Percentiles rank a stretch among this genome's conserved stretches.
phyloP scores from a whole-genome alignment of 225 moss, liverwort and hornwort species.

The Thuidium tamariscinum region DNA sequence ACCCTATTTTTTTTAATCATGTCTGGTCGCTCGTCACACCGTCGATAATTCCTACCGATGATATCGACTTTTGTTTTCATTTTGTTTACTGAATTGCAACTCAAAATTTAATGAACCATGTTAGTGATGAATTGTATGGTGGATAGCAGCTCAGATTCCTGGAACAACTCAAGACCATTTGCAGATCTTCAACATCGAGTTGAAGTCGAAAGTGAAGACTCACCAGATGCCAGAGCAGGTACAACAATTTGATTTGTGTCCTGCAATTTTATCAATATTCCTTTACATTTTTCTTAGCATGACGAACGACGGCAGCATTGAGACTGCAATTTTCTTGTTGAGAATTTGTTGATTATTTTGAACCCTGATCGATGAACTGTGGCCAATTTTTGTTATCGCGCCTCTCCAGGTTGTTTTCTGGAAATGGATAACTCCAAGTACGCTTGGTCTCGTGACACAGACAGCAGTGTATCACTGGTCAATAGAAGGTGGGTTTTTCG shows the following conservation, averaged over 20 bases:
- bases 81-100: not conserved
- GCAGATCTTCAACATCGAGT: slow-evolving; percentile 95
- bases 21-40: not conserved
- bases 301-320: not conserved
- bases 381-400: not conserved
- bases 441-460: slow-evolving; percentile 87
- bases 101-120: not conserved
- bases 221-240: slow-evolving; percentile 95
- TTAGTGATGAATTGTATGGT: not conserved
- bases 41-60: not conserved
- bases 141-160: slow-evolving; percentile 62
- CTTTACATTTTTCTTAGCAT: not conserved
- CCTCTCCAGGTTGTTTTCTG: slow-evolving; percentile 70
- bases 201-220: slow-evolving; percentile 84
- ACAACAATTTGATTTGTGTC: not conserved
- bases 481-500: slow-evolving; percentile 57
- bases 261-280: not conserved
- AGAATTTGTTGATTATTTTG: not conserved
- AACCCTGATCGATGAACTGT: not conserved
- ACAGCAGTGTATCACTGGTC: slow-evolving; percentile 79
- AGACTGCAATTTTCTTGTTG: not conserved
- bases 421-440: slow-evolving; percentile 83
- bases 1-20: not conserved
- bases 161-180: slow-evolving; percentile 90
- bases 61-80: not conserved